These are phyloP conservation scores for Talaromyces sp. DNA, from an alignment of 2,329 filamentous ascomycete species.

Conservation along the genomic window DNA sequence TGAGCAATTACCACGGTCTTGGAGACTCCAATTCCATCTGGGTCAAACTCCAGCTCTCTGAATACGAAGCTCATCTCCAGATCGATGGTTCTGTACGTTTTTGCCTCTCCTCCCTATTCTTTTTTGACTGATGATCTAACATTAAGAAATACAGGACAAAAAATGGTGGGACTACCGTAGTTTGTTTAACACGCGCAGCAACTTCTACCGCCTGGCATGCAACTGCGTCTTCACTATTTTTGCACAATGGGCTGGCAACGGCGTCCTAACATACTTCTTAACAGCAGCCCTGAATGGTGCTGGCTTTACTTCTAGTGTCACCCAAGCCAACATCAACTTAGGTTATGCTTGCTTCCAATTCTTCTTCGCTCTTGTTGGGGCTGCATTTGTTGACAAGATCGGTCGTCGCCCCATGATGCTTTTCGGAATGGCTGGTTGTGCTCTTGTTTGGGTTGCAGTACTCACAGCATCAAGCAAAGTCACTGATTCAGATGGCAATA, in stretches of 20 bases:
- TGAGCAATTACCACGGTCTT: conserved; percentile 19
- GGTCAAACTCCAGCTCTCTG: conserved; percentile 27
- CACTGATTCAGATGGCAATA: too few relatives aligned
- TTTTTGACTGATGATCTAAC: too few relatives aligned
- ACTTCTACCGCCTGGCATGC: conserved; percentile 4
- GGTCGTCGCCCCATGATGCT: conserved; percentile 26
- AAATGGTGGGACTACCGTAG: conserved; percentile 6
- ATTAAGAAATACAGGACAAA: conserved; percentile 2
- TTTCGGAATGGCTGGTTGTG: conserved; percentile 2
- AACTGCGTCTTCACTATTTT: conserved; percentile 18
- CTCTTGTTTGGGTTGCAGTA: conserved; percentile 5
- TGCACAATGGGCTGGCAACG: conserved; percentile 38
- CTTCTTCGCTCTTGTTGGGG: conserved; percentile 26
- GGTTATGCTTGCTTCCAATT: conserved; percentile 38
- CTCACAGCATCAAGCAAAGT: neutral
- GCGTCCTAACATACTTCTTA: conserved; percentile 33
- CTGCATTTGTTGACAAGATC: conserved; percentile 28
- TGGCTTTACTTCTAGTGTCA: conserved; percentile 31
- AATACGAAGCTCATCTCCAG: conserved; percentile 23
- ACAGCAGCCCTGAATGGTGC: conserved; percentile 36
- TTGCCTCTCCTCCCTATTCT: too few relatives aligned
- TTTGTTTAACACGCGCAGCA: conserved; percentile 4
- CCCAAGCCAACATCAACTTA: conserved; percentile 44
- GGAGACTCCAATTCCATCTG: conserved; percentile 25
- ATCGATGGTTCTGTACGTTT: too few relatives aligned